Evolutionary conservation across 2,329 filamentous ascomycete genomes (phyloP).

Genomic region (Bipolaris sorokiniana): DNA sequence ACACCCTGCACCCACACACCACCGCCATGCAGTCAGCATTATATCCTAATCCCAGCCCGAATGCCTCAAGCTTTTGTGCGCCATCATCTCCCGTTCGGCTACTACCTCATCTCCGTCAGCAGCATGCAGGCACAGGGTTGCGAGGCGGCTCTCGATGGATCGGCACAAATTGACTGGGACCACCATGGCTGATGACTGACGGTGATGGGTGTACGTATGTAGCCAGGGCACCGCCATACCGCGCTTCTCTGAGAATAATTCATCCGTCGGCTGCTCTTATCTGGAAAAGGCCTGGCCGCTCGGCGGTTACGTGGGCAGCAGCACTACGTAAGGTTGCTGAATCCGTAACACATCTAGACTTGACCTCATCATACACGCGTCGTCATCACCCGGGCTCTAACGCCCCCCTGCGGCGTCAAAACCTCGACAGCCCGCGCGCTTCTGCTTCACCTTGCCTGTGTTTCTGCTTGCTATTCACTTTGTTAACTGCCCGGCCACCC

Average conservation of each 20-base stretch:
- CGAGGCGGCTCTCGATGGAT: background rate
- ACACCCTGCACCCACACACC: background rate
- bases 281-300: background rate
- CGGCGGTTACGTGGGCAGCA: slow-evolving; percentile 15
- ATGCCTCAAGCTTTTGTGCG: background rate
- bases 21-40: background rate
- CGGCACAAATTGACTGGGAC: background rate
- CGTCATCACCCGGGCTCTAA: slow-evolving; percentile 17
- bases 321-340: slow-evolving; percentile 12
- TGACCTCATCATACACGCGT: slow-evolving; percentile 23
- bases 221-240: slow-evolving; percentile 13
- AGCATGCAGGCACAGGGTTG: background rate
- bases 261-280: slow-evolving; percentile 5
- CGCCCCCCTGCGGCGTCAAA: slow-evolving; percentile 12
- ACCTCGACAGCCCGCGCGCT: slow-evolving; percentile 3
- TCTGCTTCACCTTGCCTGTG: slow-evolving; percentile 2
- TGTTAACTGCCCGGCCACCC: slow-evolving; percentile 3
- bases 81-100: background rate
- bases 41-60: background rate
- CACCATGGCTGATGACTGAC: slow-evolving; percentile 1
- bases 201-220: background rate
- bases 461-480: slow-evolving; percentile 7
- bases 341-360: slow-evolving; percentile 14
- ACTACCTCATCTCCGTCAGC: background rate
- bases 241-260: background rate